Base-by-base conservation (phyloP, 106 monocot species). In the Dioscorea zingiberensis region DNA sequence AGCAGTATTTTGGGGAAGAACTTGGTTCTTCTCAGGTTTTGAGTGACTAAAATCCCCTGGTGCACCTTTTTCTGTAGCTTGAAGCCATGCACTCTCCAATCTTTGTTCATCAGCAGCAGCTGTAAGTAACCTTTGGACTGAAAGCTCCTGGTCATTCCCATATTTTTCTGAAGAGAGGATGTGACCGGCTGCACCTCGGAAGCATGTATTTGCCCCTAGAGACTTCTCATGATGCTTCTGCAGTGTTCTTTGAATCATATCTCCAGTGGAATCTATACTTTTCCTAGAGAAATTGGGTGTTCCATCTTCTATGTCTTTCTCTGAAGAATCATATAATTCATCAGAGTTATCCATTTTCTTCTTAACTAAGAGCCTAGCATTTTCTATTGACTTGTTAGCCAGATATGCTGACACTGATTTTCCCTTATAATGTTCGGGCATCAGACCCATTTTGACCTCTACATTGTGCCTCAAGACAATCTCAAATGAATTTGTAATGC, bases 401-500 rank as follows among this genome's bases (percentile, higher is more conserved):
- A 51, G 49, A 24, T 58, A 77, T 1, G 59, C 59, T 58, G 27
- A 28, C 13, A 32, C 10, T 64, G 29, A 51, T 25, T 49, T 24
- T 23, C 60, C 23, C 17, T 69, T 71, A 44, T 53, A 71, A 22
- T 63, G 59, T 58, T 76, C 74, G 11, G 85, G 53, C 10, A 73
- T 44, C 59, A 84, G 48, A 55, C 71, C 73, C 27, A 95, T 72
- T 73, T 64, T 81, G 23, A 95, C 79, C 56, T 83, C 78, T 22
- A 91, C 95, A 73, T 66, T 79, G 2, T 47, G 71, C 57, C 66
- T 73, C 44, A 95, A 62, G 51, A 91, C 83, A 18, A 69, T 83
- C 85, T 95, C 91, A 22, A 91, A 53, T 59, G 91, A 87, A 74
- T 91, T 85, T 60, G 83, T 88, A 26, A 95, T 91, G 68, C 90